A percentile compares a stretch with the other conserved stretches of the same genome.
Conservation (phyloP, 2,329 filamentous ascomycete genomes). For the Grosmannia serpens region DNA sequence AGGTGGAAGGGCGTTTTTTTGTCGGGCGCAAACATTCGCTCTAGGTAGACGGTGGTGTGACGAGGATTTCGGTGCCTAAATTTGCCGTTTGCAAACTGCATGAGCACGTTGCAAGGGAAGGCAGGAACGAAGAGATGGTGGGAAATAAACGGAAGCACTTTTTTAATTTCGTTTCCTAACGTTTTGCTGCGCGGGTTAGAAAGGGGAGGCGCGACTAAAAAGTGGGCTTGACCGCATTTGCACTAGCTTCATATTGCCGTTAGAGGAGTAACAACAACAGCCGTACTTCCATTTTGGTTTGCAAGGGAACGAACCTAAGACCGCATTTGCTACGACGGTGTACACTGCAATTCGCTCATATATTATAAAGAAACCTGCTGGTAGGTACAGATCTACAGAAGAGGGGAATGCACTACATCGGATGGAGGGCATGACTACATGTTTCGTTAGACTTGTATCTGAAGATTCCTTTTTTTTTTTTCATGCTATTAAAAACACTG, state of each 20-base stretch:
- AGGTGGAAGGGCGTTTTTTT: not conserved
- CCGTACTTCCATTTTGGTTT: too few relatives aligned
- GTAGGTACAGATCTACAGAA: too few relatives aligned
- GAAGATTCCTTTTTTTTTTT: too few relatives aligned
- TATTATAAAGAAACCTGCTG: too few relatives aligned
- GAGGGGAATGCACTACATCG: too few relatives aligned
- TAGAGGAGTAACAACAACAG: not conserved
- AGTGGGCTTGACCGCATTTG: not conserved
- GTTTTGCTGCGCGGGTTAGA: not conserved
- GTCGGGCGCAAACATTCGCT: not conserved
- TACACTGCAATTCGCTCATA: too few relatives aligned
- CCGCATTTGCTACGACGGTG: too few relatives aligned
- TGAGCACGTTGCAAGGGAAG: not conserved
- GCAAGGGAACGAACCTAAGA: too few relatives aligned
- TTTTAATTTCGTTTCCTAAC: not conserved
- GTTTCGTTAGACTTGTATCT: too few relatives aligned
- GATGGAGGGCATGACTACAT: too few relatives aligned
- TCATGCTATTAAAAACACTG: not conserved
- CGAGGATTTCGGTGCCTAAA: not conserved
- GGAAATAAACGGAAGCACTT: not conserved
- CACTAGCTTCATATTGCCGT: not conserved
- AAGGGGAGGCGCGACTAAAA: slow-evolving; percentile 5
- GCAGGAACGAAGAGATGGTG: not conserved
- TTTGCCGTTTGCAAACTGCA: not conserved
- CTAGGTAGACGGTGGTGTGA: not conserved